Base-by-base conservation (phyloP, 192 early-diverging fungal genomes). In the Diversispora eburnea region DNA sequence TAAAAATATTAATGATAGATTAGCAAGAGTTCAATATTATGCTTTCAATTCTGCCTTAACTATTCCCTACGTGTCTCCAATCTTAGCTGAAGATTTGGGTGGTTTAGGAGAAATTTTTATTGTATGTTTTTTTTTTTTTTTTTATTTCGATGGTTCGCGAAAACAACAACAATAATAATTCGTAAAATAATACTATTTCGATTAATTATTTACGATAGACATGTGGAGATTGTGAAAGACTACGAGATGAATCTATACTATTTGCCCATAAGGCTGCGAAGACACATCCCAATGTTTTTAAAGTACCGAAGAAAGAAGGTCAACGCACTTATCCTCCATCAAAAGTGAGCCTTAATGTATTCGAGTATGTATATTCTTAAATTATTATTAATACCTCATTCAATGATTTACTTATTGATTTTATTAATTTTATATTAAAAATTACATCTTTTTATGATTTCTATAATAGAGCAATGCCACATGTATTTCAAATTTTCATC, bases 401-500 rank as follows among this genome's bases (percentile, higher is more conserved):
- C 67, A 19, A 63, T 48, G 6, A 8, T 4, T 58, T 22, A 39
- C 25, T 10, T 8, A 2, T 48, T 17, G 12, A 51, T 51, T 51
- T 51, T 8, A 6, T 19, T 47, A 46, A 42, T 47, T 62, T 0
- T 46, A 3, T 45, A 63, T 63, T 63, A 3, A 39, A 17, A n/a
- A n/a, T 6, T n/a, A 17, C 15, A 15, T n/a, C 43, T 43, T n/a
- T n/a, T n/a, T 63, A 54, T 63, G 25, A 5, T 2, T 15, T 19
- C 4, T 62, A 8, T 12, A 71, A 67, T 47, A 76, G 77, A 60
- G 84, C 82, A 48, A 83, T 82, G 74, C 85, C 85, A 1, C 85
- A 86, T 57, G 85, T 86, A 4, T 86, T 86, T 51, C 85, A 86
- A 51, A 57, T 78, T 22, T 81, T 81, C 69, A 67, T 76, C 0